Evolutionary conservation across 768 basidiomycete genomes (phyloP).

Genomic region (Pulveroboletus sp.): DNA sequence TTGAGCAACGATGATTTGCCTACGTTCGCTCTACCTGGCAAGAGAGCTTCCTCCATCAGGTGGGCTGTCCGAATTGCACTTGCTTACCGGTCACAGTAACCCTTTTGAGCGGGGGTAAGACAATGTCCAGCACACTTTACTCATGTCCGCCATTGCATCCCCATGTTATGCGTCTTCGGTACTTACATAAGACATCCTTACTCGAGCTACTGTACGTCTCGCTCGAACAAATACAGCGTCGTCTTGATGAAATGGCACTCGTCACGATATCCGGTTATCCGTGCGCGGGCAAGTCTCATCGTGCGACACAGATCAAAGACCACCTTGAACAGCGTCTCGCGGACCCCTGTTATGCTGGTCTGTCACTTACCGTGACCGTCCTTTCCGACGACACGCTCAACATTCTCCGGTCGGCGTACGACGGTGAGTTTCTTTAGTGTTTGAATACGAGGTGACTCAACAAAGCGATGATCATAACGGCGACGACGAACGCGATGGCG

Average conservation of each 20-base stretch:
- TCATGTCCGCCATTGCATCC: no score
- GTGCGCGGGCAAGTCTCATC: slow-evolving; percentile 76
- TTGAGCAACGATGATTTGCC: slow-evolving; percentile 77
- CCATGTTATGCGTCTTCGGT: no score
- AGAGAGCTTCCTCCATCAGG: not conserved
- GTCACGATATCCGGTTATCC: slow-evolving; percentile 89
- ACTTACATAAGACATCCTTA: no score
- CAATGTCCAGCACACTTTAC: no score
- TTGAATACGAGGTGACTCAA: not conserved
- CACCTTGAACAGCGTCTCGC: slow-evolving; percentile 52
- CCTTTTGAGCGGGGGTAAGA: slow-evolving; percentile 11
- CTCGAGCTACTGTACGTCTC: no score
- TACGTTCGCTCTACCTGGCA: slow-evolving; percentile 66
- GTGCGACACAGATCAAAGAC: slow-evolving; percentile 58
- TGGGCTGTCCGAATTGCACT: not conserved
- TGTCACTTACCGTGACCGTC: slow-evolving; percentile 39
- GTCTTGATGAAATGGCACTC: slow-evolving; percentile 66
- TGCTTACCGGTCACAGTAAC: slow-evolving; percentile 26
- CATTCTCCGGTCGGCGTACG: slow-evolving; percentile 61
- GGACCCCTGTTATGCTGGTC: slow-evolving; percentile 50
- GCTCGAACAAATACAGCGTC: not conserved
- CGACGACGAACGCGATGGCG: not conserved
- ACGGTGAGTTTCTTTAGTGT: slow-evolving; percentile 47
- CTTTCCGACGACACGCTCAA: slow-evolving; percentile 74
- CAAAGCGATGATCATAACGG: not conserved